Conservation (phyloP, 176 grass and related monocot species). For the Carex pumila region DNA sequence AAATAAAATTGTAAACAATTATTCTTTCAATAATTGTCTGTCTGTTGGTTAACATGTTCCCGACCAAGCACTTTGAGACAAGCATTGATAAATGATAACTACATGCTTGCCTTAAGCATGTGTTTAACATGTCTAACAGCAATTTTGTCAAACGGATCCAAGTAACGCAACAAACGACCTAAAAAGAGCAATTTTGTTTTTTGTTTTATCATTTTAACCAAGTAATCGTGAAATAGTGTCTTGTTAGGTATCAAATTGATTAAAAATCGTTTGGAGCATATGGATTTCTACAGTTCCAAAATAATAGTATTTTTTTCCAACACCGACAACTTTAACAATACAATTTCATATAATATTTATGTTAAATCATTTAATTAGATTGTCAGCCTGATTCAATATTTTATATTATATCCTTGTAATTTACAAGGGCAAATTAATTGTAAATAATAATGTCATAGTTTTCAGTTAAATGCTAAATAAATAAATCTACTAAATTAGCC, state of each 20-base stretch:
- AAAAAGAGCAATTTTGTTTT: no score
- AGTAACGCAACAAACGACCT: neutral
- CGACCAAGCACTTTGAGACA: neutral
- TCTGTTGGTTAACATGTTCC: neutral
- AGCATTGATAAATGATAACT: conserved; percentile 1
- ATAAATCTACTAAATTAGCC: no score
- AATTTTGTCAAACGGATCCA: neutral
- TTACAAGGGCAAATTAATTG: neutral
- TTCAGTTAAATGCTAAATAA: neutral
- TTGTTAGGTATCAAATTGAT: no score
- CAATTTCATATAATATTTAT: no score
- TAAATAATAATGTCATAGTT: neutral
- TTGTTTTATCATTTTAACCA: no score
- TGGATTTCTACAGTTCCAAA: no score
- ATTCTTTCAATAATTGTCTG: neutral
- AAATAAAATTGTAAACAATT: neutral
- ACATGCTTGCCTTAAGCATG: neutral
- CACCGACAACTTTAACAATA: neutral
- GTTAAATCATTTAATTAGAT: neutral
- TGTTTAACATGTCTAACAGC: neutral
- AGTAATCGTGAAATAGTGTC: no score
- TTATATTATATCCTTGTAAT: neutral
- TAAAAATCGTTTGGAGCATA: no score
- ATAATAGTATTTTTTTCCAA: no score
- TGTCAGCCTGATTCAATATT: neutral